Conservation (phyloP, 305 asterid genomes). For the Solanum aculeatissimum region DNA sequence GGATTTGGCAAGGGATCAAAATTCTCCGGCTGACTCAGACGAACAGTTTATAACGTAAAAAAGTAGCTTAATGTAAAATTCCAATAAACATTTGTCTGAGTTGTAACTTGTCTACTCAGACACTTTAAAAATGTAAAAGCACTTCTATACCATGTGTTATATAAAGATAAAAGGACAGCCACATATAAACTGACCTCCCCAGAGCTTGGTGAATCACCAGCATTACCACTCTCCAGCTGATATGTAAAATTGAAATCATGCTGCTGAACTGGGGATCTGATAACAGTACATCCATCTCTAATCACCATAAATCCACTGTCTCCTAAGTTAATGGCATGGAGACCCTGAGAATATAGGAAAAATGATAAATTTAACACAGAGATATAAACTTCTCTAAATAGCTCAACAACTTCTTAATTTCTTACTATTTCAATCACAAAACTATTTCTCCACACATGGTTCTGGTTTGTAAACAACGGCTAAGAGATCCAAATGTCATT, state of each 20-base stretch:
- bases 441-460: background rate
- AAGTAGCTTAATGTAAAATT: background rate
- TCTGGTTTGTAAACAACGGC: background rate
- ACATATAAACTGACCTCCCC: slow-evolving; percentile 54
- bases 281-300: slow-evolving; percentile 82
- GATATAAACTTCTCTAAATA: background rate
- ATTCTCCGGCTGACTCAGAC: background rate
- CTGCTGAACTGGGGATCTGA: slow-evolving; percentile 86
- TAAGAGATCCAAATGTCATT: background rate
- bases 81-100: background rate
- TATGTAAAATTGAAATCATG: slow-evolving; percentile 83
- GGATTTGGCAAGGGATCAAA: background rate
- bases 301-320: slow-evolving; percentile 96
- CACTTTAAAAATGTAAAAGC: background rate
- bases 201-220: slow-evolving; percentile 83
- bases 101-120: background rate
- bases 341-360: slow-evolving; percentile 36
- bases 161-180: background rate
- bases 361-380: background rate
- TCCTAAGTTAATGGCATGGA: slow-evolving; percentile 84
- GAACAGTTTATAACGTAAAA: background rate
- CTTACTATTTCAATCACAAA: background rate
- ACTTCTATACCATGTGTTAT: background rate
- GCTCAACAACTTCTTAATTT: background rate
- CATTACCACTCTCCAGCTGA: slow-evolving; percentile 68